Percentiles rank a stretch among this genome's conserved stretches.
These are phyloP conservation scores for Erysimum cheiranthoides DNA, from an alignment of 345 rosid genomes.

Conservation along the genomic window DNA sequence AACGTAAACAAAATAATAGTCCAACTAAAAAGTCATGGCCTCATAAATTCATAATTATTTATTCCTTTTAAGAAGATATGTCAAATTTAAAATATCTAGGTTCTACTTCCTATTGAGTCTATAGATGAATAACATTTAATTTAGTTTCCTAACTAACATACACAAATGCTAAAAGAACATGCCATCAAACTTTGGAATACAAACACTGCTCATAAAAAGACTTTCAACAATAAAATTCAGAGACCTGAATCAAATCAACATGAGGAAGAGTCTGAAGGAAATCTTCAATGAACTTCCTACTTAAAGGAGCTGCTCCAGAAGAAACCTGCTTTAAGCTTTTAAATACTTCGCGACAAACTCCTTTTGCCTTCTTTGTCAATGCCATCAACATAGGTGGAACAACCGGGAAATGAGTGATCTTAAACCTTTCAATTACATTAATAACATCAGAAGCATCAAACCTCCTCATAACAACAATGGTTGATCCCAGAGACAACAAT, in stretches of 20 bases:
- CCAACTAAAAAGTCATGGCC: not conserved
- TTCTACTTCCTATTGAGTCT: not conserved
- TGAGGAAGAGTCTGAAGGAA: conserved; percentile 59
- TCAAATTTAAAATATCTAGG: not conserved
- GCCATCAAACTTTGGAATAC: not conserved
- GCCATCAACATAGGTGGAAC: conserved; percentile 78
- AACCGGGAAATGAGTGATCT: conserved; percentile 74
- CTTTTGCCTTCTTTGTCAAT: conserved; percentile 52
- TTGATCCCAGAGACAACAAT: conserved; percentile 66
- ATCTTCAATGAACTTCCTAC: conserved; percentile 56
- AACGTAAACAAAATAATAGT: not conserved
- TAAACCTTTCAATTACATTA: conserved; percentile 54
- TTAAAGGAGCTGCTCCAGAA: conserved; percentile 80
- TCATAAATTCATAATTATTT: not conserved
- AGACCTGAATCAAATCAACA: conserved; percentile 87
- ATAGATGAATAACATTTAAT: not conserved
- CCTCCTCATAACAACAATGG: conserved; percentile 73
- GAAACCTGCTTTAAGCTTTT: conserved; percentile 84
- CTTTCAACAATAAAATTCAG: not conserved
- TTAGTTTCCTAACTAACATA: not conserved
- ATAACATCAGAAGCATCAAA: conserved; percentile 58
- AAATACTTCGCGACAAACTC: conserved; percentile 48
- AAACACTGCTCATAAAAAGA: conserved; percentile 3
- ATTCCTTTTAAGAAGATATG: conserved; percentile 6
- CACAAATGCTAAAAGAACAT: not conserved